Evolutionary conservation across 1,139 yeast species (phyloP), one percentile per base, ranked within the genome.

Genomic region (Saccharomyces hybrid): DNA sequence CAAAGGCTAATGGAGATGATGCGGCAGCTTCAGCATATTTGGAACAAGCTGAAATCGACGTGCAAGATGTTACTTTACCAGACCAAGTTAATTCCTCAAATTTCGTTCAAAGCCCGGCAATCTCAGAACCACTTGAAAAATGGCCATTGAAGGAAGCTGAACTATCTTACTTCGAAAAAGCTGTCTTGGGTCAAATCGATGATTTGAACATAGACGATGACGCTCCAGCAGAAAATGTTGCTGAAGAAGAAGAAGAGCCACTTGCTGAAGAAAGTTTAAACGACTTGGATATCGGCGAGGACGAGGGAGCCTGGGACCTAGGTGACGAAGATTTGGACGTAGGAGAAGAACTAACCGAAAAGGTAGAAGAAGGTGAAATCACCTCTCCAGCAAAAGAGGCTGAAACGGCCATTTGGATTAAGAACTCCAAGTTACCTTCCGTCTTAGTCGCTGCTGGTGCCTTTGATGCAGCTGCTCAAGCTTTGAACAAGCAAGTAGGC

Each of bases 391-490:
- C 71, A 8, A 75, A 67, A 27, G 71, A 73, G 14, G 65, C 83
- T 38, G 97, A 93, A 71, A 72, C 84, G 46, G 86, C 86, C 3
- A 73, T 74, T 61, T 95, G 99, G 99, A 80, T 88, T 47, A 86
- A 93, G 61, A 88, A 87, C 72, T 88, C 97, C 14, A 88, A 86
- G 60, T 80, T 93, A 53, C 90, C 98, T 3, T 98, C 96, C 42
- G 90, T 88, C 42, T 89, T 89, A 64, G 90, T 87, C 66, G 97
- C 99, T 1, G 91, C 97, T 1, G 99, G 99, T 63, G 88, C 95
- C 4, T 90, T 91, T 70, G 98, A 91, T 61, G 88, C 93, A 59
- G 99, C 99, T 49, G 95, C 97, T 42, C 93, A 89, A 63, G 80
- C 95, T 67, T 79, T 95, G 66, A 82, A 86, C 73, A 86, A 95